Percentiles rank a stretch among this genome's conserved stretches.
Conservation (phyloP, 768 basidiomycete genomes). For the Leccinellum luteum region DNA sequence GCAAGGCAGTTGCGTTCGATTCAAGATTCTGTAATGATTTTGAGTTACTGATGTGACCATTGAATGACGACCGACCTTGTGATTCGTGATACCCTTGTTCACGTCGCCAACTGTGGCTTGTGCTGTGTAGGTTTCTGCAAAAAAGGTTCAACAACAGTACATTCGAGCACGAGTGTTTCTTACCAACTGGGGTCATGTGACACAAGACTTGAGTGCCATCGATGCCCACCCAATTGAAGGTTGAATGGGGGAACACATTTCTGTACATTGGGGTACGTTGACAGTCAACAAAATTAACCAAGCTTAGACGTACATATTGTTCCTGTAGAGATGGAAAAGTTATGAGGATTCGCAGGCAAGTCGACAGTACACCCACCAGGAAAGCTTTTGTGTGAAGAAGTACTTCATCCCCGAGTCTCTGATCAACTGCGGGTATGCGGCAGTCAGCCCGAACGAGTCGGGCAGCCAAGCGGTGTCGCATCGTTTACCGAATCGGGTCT, state of each 20-base stretch:
- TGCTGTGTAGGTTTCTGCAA: constrained; percentile 81
- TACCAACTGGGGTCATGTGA: constrained; percentile 94
- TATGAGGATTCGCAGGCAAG: background rate
- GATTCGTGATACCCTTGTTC: constrained; percentile 77
- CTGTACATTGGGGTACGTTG: constrained; percentile 33
- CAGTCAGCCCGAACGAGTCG: constrained; percentile 90
- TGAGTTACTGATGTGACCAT: background rate
- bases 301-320: constrained; percentile 59
- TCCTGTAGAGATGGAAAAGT: constrained; percentile 42
- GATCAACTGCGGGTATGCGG: constrained; percentile 87
- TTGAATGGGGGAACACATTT: constrained; percentile 91
- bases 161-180: constrained; percentile 11
- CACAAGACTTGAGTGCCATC: constrained; percentile 93
- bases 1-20: constrained; percentile 70
- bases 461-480: constrained; percentile 87
- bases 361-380: constrained; percentile 53
- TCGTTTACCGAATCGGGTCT: constrained; percentile 54
- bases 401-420: constrained; percentile 81
- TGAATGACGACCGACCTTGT: constrained; percentile 63
- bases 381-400: constrained; percentile 97
- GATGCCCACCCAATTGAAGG: constrained; percentile 96
- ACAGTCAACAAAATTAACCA: background rate
- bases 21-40: constrained; percentile 62
- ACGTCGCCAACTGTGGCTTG: constrained; percentile 90
- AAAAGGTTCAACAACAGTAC: background rate